Percentiles rank a stretch among this genome's conserved stretches.
These are phyloP conservation scores for Calvatia gigantea DNA, from an alignment of 768 basidiomycete species.

Conservation along the genomic window DNA sequence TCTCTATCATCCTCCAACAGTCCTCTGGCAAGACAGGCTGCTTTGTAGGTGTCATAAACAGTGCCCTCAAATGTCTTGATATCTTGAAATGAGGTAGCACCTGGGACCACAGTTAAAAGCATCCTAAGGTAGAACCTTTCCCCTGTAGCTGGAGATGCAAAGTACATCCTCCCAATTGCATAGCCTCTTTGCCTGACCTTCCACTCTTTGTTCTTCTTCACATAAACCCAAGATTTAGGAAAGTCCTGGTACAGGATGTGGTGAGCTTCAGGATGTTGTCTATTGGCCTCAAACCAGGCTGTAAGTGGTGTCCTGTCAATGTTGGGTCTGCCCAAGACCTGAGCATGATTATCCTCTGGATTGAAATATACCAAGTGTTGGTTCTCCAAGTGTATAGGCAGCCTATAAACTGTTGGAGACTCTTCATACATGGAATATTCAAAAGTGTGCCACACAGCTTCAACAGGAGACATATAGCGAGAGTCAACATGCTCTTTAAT, in stretches of 20 bases:
- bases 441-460: slow-evolving; percentile 34
- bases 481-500: slow-evolving; percentile 33
- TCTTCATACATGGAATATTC: slow-evolving; percentile 29
- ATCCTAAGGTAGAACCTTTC: slow-evolving; percentile 38
- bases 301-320: slow-evolving; percentile 22
- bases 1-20: slow-evolving; percentile 47
- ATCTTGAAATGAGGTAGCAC: slow-evolving; percentile 26
- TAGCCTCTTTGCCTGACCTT: slow-evolving; percentile 19
- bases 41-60: slow-evolving; percentile 28
- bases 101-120: slow-evolving; percentile 36
- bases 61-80: slow-evolving; percentile 18
- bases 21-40: slow-evolving; percentile 37
- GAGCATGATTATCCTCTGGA: slow-evolving; percentile 22
- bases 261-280: neutral
- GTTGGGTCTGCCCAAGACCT: slow-evolving; percentile 16
- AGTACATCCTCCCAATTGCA: slow-evolving; percentile 40
- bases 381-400: slow-evolving; percentile 39
- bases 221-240: slow-evolving; percentile 19
- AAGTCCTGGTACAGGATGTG: slow-evolving; percentile 34
- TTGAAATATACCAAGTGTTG: slow-evolving; percentile 37
- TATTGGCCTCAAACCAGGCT: slow-evolving; percentile 31
- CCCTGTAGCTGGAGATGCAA: slow-evolving; percentile 30
- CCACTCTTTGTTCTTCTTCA: slow-evolving; percentile 23
- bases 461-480: slow-evolving; percentile 31
- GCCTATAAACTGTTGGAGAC: slow-evolving; percentile 34